Base-by-base conservation (phyloP, 805 yeast species). In the Suhomyces kilbournensis region DNA sequence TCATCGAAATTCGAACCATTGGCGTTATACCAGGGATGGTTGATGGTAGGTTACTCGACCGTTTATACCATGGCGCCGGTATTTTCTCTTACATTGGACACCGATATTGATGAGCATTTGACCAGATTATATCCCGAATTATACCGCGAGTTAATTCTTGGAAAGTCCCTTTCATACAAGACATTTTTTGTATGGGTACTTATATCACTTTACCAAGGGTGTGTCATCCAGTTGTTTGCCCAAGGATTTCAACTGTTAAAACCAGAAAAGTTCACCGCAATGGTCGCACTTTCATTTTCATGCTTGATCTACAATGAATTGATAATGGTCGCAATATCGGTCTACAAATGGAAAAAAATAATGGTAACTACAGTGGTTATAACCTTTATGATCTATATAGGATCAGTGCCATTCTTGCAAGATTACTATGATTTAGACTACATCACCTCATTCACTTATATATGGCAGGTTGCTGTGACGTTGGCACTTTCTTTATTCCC, bases 21-120 rank as follows among this genome's bases (percentile, higher is more conserved):
- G 55, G 98, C 98, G 0, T 75, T 94, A 50, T 90, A 88, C 65
- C 93, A 94, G 67, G 99, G 99, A 2, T 93, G 96, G 86, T 77
- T 94, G 46, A 91, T 94, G 97, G 99, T 94, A 44, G 99, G 99
- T 1, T 94, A 94, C 70, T 96, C 98, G 2, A 94, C 99, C 0
- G 80, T 90, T 50, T 94, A 94, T 69, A 94, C 99, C 0, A 94
- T 94, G 99, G 91, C 93, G 52, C 99, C 99, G 0, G 98, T 94
- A 1, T 94, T 94, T 62, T 89, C 97, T 0, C 72, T 94, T 58
- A 97, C 96, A 0, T 78, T 90, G 46, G 98, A 94, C 66, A 83
- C 85, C 51, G 99, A 94, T 67, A 92, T 94, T 46, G 91, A 85
- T 61, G 97, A 91, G 65, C 86, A 85, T 49, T 80, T 94, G 56